phyloP scores from a whole-genome alignment of 2,329 filamentous ascomycete species.

The Ceratocystis colombiana region DNA sequence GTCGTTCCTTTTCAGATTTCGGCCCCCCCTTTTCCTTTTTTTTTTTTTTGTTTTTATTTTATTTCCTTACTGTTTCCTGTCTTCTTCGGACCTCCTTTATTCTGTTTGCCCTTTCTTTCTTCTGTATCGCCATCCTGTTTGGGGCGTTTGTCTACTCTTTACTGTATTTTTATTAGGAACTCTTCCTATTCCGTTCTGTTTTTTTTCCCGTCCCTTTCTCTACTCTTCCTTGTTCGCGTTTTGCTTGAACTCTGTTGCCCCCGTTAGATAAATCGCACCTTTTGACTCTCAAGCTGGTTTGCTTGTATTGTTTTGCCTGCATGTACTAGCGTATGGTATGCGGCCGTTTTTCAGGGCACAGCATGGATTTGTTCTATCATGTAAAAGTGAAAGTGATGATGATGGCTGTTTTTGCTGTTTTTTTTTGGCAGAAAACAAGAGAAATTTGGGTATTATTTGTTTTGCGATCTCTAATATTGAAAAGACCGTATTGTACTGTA shows the following conservation, averaged over 20 bases:
- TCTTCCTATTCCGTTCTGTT: not conserved
- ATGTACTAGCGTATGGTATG: not conserved
- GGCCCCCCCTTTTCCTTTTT: not conserved
- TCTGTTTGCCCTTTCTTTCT: not conserved
- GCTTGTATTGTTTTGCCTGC: not conserved
- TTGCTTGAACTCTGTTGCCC: not conserved
- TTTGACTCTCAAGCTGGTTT: not conserved
- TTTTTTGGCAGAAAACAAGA: no score
- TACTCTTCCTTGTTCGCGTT: not conserved
- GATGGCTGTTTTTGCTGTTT: not conserved
- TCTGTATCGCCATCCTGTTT: not conserved
- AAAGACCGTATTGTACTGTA: no score
- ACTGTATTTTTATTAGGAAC: slow-evolving; percentile 12
- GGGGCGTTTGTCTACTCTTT: not conserved
- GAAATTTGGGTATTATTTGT: not conserved
- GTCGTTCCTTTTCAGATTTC: slow-evolving; percentile 1
- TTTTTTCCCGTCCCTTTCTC: not conserved
- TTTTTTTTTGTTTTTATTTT: not conserved
- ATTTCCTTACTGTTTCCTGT: not conserved
- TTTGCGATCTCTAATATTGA: no score
- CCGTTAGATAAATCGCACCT: not conserved
- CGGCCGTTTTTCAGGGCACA: not conserved
- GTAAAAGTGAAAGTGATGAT: not conserved
- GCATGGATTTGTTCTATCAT: not conserved
- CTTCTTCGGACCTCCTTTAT: not conserved